Evolutionary conservation across 2,329 filamentous ascomycete species (phyloP).

Genomic region (Akanthomyces uredinophilus): DNA sequence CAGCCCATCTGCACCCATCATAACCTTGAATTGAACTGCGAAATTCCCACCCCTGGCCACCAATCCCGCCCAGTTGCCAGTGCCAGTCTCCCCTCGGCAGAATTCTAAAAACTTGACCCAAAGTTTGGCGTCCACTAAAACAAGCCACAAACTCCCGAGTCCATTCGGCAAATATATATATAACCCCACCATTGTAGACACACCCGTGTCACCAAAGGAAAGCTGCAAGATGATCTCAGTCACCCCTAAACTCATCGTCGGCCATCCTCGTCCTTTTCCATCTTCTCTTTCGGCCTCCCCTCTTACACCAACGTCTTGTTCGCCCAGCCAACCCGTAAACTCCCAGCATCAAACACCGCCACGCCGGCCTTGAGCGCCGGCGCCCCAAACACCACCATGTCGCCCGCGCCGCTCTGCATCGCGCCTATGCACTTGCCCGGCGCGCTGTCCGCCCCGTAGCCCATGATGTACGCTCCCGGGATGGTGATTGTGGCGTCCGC

Average conservation of each 20-base stretch:
- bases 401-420: constrained; percentile 1
- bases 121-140: not conserved
- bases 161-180: not conserved
- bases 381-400: constrained; percentile 12
- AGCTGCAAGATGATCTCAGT: not conserved
- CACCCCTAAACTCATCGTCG: not conserved
- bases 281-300: no score
- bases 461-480: not conserved
- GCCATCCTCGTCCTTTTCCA: not conserved
- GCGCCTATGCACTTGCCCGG: constrained; percentile 2
- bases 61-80: no score
- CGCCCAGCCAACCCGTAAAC: constrained; percentile 6
- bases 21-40: constrained; percentile 7
- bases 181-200: not conserved
- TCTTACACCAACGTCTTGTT: constrained; percentile 10
- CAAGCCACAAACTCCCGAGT: not conserved
- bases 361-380: constrained; percentile 6
- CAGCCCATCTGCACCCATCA: not conserved
- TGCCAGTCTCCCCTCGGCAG: no score
- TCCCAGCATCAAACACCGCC: constrained; percentile 8
- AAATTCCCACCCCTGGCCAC: not conserved
- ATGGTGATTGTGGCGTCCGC: constrained; percentile 27
- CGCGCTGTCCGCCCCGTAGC: not conserved
- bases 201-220: not conserved
- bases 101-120: no score